Percentiles rank a stretch among this genome's conserved stretches.
Evolutionary conservation across 805 yeast species (phyloP).

Genomic region (Myxozyma kluyveri): DNA sequence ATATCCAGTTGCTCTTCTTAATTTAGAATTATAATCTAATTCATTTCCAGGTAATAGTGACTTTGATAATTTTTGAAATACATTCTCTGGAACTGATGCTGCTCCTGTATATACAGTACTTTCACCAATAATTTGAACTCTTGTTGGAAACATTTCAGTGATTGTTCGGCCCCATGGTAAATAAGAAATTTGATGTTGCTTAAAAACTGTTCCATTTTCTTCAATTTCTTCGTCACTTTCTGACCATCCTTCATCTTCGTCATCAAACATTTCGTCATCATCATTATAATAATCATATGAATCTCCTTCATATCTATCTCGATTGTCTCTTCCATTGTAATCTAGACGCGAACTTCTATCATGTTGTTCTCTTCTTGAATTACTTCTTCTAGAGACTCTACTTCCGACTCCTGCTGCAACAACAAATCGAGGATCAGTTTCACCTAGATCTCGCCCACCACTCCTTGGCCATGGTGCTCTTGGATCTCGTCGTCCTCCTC

Average conservation of each 20-base stretch:
- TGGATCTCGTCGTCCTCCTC: neutral
- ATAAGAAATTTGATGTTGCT: neutral
- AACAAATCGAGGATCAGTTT: neutral
- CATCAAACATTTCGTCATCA: neutral
- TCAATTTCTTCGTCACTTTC: neutral
- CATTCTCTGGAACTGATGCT: neutral
- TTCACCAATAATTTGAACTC: too few species aligned
- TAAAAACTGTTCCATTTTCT: neutral
- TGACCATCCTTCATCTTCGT: neutral
- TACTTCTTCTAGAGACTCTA: neutral
- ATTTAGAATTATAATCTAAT: slow-evolving; percentile 1
- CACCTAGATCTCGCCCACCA: neutral
- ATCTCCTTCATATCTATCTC: neutral
- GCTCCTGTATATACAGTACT: neutral
- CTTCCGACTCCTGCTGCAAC: neutral
- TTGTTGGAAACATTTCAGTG: too few species aligned
- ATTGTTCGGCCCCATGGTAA: neutral
- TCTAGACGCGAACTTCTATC: too few species aligned
- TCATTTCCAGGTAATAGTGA: too few species aligned
- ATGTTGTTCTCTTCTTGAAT: neutral
- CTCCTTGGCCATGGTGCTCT: neutral
- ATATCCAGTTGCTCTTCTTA: slow-evolving; percentile 78
- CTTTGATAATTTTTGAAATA: too few species aligned
- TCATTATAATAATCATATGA: neutral
- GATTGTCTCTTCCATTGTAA: too few species aligned